Evolutionary conservation across 768 basidiomycete genomes (phyloP).

Genomic region (Udeniomyces megalosporus): DNA sequence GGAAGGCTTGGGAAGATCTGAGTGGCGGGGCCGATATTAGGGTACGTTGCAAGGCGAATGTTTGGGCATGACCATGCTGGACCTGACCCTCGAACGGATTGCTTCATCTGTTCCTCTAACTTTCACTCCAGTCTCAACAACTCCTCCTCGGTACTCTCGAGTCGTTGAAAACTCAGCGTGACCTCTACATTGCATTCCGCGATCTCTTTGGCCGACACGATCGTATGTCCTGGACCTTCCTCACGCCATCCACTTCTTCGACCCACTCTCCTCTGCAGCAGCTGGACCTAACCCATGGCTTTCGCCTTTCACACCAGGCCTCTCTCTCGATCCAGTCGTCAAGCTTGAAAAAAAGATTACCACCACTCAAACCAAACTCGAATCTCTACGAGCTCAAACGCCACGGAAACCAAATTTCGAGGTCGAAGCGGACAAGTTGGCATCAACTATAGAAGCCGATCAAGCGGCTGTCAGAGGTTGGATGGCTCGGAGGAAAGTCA

Average conservation of each 20-base stretch:
- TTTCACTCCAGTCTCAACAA: neutral
- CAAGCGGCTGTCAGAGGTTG: slow-evolving; percentile 60
- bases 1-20: slow-evolving; percentile 22
- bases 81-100: too few relatives aligned
- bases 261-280: neutral
- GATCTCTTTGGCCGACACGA: slow-evolving; percentile 78
- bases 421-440: slow-evolving; percentile 62
- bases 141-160: slow-evolving; percentile 18
- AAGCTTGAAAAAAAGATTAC: slow-evolving; percentile 75
- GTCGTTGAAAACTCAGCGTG: slow-evolving; percentile 49
- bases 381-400: slow-evolving; percentile 34
- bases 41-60: too few relatives aligned
- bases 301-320: slow-evolving; percentile 19
- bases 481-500: slow-evolving; percentile 65
- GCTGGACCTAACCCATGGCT: too few relatives aligned
- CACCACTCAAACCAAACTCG: slow-evolving; percentile 53
- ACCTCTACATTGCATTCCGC: slow-evolving; percentile 70
- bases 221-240: slow-evolving; percentile 29
- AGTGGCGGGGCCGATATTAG: slow-evolving; percentile 25
- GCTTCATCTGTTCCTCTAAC: neutral
- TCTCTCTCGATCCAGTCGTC: slow-evolving; percentile 76
- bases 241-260: neutral
- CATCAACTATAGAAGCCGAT: slow-evolving; percentile 62
- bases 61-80: too few relatives aligned
- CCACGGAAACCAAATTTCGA: slow-evolving; percentile 70